These are phyloP conservation scores for Chlorella sorokiniana DNA, from an alignment of 139 green algal species.

Conservation along the genomic window DNA sequence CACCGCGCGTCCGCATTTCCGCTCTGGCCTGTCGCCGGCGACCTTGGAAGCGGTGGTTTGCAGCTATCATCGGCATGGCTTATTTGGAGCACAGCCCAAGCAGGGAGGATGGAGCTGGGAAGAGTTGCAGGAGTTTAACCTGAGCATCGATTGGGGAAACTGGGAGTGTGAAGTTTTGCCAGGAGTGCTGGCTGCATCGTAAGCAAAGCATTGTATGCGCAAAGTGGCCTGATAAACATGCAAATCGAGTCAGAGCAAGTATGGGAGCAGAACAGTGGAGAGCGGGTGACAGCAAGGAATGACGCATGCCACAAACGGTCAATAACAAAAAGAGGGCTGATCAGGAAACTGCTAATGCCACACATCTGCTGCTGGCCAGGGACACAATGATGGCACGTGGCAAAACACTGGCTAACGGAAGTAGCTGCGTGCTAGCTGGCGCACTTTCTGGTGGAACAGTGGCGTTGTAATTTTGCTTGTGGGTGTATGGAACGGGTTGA, in stretches of 20 bases:
- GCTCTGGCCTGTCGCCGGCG: constrained; percentile 39
- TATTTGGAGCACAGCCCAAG: constrained; percentile 50
- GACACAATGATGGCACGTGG: no score
- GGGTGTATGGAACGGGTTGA: constrained; percentile 87
- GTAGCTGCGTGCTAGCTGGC: constrained; percentile 48
- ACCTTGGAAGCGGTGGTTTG: constrained; percentile 56
- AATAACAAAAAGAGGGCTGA: no score
- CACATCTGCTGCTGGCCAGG: no score
- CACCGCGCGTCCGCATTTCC: constrained; percentile 40
- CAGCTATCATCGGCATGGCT: constrained; percentile 65
- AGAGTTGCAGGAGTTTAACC: constrained; percentile 59
- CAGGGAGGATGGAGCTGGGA: constrained; percentile 60
- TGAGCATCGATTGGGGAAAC: constrained; percentile 45
- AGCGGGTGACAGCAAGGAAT: no score
- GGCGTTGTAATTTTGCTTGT: constrained; percentile 69
- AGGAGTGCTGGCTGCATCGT: not conserved
- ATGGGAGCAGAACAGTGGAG: no score
- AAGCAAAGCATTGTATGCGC: no score
- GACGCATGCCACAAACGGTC: no score
- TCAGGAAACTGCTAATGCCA: no score
- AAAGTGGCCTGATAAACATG: not conserved
- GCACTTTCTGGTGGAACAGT: constrained; percentile 81
- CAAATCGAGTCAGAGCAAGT: no score
- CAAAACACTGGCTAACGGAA: not conserved
- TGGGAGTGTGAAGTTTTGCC: constrained; percentile 14